Percentiles rank a stretch among this genome's conserved stretches.
These are phyloP conservation scores for Helicocarpus griseus DNA, from an alignment of 2,329 filamentous ascomycete genomes.

Conservation along the genomic window DNA sequence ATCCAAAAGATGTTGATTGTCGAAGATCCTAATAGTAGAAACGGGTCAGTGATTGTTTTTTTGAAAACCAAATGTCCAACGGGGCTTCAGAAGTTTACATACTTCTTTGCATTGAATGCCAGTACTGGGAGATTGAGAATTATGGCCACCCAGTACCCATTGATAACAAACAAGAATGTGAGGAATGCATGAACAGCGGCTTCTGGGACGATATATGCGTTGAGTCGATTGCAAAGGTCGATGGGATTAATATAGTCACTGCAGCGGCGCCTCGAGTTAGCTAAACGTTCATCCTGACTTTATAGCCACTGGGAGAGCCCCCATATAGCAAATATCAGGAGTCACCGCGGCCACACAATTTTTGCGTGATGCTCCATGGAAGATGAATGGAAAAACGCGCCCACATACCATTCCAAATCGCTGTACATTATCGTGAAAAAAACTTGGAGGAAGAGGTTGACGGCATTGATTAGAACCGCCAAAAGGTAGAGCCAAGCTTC, in stretches of 20 bases:
- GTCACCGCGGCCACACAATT: neutral
- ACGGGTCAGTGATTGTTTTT: neutral
- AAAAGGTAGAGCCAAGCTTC: constrained; percentile 98
- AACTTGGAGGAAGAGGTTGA: constrained; percentile 98
- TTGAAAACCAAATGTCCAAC: neutral
- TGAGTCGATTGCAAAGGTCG: constrained; percentile 98
- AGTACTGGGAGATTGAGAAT: constrained; percentile 86
- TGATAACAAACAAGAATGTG: constrained; percentile 92
- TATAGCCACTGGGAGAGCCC: neutral
- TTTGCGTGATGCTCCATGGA: neutral
- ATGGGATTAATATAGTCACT: constrained; percentile 99
- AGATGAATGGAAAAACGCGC: constrained; percentile 3
- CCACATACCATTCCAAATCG: constrained; percentile 92
- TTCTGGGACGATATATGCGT: constrained; percentile 99
- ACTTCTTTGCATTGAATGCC: constrained; percentile 97
- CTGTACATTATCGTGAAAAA: constrained; percentile 99
- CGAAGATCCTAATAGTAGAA: constrained; percentile 62
- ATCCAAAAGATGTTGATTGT: constrained; percentile 93
- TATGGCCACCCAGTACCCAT: constrained; percentile 95
- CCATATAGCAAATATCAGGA: neutral
- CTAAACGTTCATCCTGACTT: neutral
- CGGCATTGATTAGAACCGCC: constrained; percentile 97
- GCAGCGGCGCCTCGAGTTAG: constrained; percentile 7
- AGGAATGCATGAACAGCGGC: constrained; percentile 94
- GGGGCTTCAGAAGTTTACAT: constrained; percentile 32